These are phyloP conservation scores for Erysiphe pulchra DNA, from an alignment of 2,329 filamentous ascomycete species.

Conservation along the genomic window DNA sequence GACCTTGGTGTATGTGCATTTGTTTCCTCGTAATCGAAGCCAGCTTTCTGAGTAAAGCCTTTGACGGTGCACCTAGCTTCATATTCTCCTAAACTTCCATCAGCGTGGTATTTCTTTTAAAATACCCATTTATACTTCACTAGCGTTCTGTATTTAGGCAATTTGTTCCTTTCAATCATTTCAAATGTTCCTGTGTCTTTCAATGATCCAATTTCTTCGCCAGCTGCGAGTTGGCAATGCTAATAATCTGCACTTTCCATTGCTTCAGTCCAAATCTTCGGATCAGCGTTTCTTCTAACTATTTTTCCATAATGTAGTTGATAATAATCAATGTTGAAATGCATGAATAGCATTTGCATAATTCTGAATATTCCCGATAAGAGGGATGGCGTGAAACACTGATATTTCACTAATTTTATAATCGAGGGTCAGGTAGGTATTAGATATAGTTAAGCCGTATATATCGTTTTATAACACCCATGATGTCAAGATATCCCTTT, in stretches of 20 bases:
- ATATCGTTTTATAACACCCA: no score
- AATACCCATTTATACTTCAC: neutral
- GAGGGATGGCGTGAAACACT: no score
- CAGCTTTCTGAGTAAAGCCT: neutral
- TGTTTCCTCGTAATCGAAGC: neutral
- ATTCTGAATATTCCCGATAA: no score
- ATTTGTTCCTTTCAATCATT: neutral
- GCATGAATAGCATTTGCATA: no score
- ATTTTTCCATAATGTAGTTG: neutral
- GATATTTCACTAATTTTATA: no score
- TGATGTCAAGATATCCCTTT: no score
- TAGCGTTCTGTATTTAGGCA: neutral
- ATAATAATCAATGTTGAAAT: no score
- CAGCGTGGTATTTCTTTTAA: neutral
- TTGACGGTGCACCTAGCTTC: neutral
- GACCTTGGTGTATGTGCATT: neutral
- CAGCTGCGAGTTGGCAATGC: neutral
- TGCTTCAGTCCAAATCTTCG: neutral
- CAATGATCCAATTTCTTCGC: neutral
- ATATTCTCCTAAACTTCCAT: neutral
- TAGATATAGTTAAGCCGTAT: no score
- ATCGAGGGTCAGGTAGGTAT: no score
- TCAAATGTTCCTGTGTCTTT: neutral
- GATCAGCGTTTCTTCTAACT: neutral
- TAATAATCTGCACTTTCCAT: neutral